Evolutionary conservation across 2,329 filamentous ascomycete species (phyloP), one percentile per base, ranked within the genome.

Genomic region (Sclerotiophoma versabilis): DNA sequence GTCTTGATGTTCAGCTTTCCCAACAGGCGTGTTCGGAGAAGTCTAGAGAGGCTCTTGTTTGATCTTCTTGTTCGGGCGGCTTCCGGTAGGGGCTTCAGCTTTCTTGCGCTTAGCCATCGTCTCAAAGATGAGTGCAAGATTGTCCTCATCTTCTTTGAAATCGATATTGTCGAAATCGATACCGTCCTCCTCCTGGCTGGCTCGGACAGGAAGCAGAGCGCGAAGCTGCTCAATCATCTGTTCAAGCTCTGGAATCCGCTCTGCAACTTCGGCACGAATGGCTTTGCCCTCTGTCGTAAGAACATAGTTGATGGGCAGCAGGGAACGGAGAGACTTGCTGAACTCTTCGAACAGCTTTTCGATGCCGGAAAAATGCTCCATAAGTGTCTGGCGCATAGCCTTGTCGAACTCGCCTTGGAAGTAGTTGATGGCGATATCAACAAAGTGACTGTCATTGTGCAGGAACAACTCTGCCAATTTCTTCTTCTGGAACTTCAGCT

Each of bases 401-500:
- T 41, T 48, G 26, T 58, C 44, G 14, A 58, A 41, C 14, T 62
- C 46, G 2, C 34, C 10, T 8, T 59, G 45, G 23, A 63, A 60
- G 3, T 38, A n/a, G 25, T 49, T 44, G 14, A 58, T 34, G 11
- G 49, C 10, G 7, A n/a, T n/a, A 23, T 62, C 58, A 10, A 63
- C 51, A n/a, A 63, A 54, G 29, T 65, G 60, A 7, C 25, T 44
- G 2, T 58, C 33, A 1, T 30, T 27, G 10, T 38, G 32, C 1
- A 60, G 22, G 26, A 65, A 51, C 4, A 47, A 37, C 1, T 49
- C 37, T 6, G 26, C 10, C 19, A 65, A 23, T 2, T 12, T 20
- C 1, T 51, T 26, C 39, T 58, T 65, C 30, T 64, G 58, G 14
- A 59, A 66, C 14, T 53, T 53, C 22, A 59, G 5, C 23, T 54